Evolutionary conservation across 2,329 filamentous ascomycete species (phyloP).

Genomic region (Pyrenochaeta sp.): DNA sequence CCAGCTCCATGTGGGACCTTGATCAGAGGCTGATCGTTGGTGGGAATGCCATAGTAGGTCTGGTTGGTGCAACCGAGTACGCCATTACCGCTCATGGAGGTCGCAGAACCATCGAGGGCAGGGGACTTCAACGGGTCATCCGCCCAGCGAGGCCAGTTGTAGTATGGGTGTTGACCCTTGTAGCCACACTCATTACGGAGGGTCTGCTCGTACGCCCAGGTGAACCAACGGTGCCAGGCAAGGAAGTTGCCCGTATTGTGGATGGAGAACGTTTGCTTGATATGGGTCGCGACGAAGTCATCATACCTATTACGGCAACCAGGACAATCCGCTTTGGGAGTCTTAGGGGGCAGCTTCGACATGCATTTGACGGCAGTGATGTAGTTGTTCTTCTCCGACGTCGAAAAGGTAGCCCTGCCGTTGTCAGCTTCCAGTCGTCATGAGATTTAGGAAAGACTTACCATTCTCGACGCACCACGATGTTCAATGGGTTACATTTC

Average conservation of each 20-base stretch:
- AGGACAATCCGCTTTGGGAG: slow-evolving; percentile 33
- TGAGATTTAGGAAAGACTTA: slow-evolving; percentile 14
- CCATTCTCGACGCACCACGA: slow-evolving; percentile 56
- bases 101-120: slow-evolving; percentile 63
- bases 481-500: slow-evolving; percentile 51
- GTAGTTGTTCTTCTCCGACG: slow-evolving; percentile 39
- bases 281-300: slow-evolving; percentile 43
- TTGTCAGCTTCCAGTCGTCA: slow-evolving; percentile 6
- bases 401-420: slow-evolving; percentile 34
- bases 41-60: slow-evolving; percentile 35
- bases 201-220: slow-evolving; percentile 38
- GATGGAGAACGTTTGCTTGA: slow-evolving; percentile 38
- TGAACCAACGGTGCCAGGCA: slow-evolving; percentile 39
- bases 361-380: slow-evolving; percentile 44
- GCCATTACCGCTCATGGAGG: slow-evolving; percentile 57
- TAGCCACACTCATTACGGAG: slow-evolving; percentile 41
- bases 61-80: slow-evolving; percentile 34
- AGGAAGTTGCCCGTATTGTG: slow-evolving; percentile 42
- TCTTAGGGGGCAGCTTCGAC: slow-evolving; percentile 31
- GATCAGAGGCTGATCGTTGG: slow-evolving; percentile 32
- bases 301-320: slow-evolving; percentile 42
- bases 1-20: slow-evolving; percentile 59
- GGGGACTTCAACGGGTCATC: slow-evolving; percentile 53
- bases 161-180: slow-evolving; percentile 42
- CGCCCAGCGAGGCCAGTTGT: slow-evolving; percentile 40